phyloP scores from a whole-genome alignment of 1,284 basidiomycete species.

The Tylopilus orsonianus region DNA sequence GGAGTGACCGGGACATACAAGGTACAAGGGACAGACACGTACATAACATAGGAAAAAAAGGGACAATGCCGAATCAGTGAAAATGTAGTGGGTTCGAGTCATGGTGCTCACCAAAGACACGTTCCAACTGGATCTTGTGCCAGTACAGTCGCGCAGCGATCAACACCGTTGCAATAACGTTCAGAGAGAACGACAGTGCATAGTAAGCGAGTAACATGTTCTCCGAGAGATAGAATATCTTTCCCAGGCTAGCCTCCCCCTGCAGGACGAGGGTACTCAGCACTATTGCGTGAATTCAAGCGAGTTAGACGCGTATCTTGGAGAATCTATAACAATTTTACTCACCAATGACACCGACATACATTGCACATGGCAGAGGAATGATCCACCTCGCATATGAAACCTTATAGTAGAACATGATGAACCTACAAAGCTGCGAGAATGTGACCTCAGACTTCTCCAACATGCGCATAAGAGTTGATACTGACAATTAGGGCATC shows the following conservation, averaged over 20 bases:
- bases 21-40: not conserved
- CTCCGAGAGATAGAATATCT: conserved; percentile 26
- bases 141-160: conserved; percentile 38
- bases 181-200: conserved; percentile 38
- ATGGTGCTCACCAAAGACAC: conserved; percentile 30
- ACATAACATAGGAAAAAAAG: not conserved
- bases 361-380: conserved; percentile 28
- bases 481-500: conserved; percentile 30
- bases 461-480: not conserved
- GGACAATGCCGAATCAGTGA: conserved; percentile 3
- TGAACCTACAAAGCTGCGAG: conserved; percentile 28
- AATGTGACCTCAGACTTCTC: conserved; percentile 3
- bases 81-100: not conserved
- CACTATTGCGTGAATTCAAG: conserved; percentile 3
- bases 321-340: not conserved
- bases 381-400: conserved; percentile 30
- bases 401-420: conserved; percentile 25
- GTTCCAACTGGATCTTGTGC: conserved; percentile 29
- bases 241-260: conserved; percentile 16
- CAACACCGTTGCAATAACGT: conserved; percentile 38
- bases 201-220: conserved; percentile 31
- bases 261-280: conserved; percentile 23
- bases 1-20: no score
- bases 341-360: conserved; percentile 27
- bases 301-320: not conserved